Base-by-base conservation (phyloP, 2,329 filamentous ascomycete species). In the Hypoxylon sp. region DNA sequence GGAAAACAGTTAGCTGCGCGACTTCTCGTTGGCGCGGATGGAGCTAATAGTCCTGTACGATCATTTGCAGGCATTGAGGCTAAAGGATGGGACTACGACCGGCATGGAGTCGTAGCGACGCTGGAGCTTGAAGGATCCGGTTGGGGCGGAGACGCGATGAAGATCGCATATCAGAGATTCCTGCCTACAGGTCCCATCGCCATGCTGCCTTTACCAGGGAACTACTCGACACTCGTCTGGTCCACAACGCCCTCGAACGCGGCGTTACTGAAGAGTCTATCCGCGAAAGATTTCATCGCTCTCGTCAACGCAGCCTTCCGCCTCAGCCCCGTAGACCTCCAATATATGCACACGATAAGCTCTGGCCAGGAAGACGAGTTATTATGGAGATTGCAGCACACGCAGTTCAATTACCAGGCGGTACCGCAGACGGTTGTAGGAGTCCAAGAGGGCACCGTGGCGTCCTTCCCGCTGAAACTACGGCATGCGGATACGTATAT, bases 241-340 rank as follows among this genome's bases (percentile, higher is more conserved):
- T 96, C 94, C 5, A 98, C 94, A 1, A 96, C 92, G 0, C 91
- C 94, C 0, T 84, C 88, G 58, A 89, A 93, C 65, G 96, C 95
- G 0, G 85, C 91, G 0, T 84, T 90, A 58, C 84, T 99, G 41
- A 97, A 97, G 82, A 87, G 86, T 37, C 84, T 99, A 3, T 82
- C 89, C 0, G 78, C 89, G 0, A 81, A 83, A 51, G 91, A 97
- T 75, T 96, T 99, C 75, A 81, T 90, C 14, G 90, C 93, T 30
- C 91, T 95, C 85, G 92, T 99, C 71, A 98, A 99, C 76, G 94
- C 95, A 0, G 96, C 93, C 0, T 97, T 99, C 82, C 89, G 94
- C 11, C 85, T 99, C 16, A 86, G 86, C 63, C 85, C 91, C 14
- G 88, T 91, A 1, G 96, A 99, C 77, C 82, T 99, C 3, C 86